Percentiles rank a stretch among this genome's conserved stretches.
Conservation (phyloP, 441 rosid genomes). For the Metrosideros polymorpha region DNA sequence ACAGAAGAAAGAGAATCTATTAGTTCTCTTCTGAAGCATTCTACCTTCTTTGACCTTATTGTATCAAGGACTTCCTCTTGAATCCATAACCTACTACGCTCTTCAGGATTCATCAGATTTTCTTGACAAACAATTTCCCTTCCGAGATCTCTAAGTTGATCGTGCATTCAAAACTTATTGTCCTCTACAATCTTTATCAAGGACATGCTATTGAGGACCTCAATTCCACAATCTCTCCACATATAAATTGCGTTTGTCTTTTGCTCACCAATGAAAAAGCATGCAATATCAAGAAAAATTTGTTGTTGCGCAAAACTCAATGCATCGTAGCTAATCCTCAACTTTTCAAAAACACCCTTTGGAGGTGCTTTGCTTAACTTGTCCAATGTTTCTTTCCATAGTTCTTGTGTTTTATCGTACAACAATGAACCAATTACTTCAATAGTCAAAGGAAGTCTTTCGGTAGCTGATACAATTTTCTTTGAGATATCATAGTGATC, state of each 20-base stretch:
- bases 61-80: fast-evolving
- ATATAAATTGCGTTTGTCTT: not conserved
- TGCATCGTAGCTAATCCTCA: not conserved
- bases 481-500: fast-evolving
- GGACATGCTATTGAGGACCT: not conserved
- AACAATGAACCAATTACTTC: fast-evolving
- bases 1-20: not conserved
- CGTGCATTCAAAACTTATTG: not conserved
- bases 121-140: not conserved
- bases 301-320: fast-evolving
- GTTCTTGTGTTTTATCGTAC: fast-evolving
- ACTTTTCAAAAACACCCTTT: fast-evolving
- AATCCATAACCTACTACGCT: not conserved
- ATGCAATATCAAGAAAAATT: not conserved
- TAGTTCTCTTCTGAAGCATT: fast-evolving
- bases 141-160: not conserved
- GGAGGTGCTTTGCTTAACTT: fast-evolving
- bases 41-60: not conserved
- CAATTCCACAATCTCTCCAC: not conserved
- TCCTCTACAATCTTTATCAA: not conserved
- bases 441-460: not conserved
- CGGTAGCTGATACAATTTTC: fast-evolving
- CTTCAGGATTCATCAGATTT: fast-evolving
- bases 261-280: not conserved
- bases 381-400: not conserved